A percentile compares a stretch with the other conserved stretches of the same genome.
These are phyloP conservation scores for Macaranga tanarius DNA, from an alignment of 441 rosid species.

Conservation along the genomic window DNA sequence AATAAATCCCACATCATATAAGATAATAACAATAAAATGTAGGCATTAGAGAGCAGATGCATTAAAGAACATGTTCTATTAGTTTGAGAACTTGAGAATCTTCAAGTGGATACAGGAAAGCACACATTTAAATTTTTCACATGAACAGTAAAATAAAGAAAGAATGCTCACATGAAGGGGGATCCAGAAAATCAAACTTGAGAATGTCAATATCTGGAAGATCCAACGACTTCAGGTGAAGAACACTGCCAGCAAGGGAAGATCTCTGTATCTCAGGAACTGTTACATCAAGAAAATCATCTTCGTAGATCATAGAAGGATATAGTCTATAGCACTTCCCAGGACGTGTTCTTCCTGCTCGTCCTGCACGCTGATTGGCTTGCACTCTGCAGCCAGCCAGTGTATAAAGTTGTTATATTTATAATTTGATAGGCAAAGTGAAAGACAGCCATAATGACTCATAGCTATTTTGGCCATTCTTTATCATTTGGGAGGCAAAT, in stretches of 20 bases:
- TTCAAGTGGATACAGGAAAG: conserved; percentile 7
- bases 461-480: not conserved
- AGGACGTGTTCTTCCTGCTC: conserved; percentile 98
- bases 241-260: conserved; percentile 95
- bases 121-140: not conserved
- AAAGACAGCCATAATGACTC: not conserved
- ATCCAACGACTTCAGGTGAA: conserved; percentile 88
- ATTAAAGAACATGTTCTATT: not conserved
- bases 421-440: not conserved
- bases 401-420: conserved; percentile 10
- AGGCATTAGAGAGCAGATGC: conserved; percentile 3
- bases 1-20: conserved; percentile 13
- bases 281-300: conserved; percentile 84
- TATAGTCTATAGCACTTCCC: conserved; percentile 94
- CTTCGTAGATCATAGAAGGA: conserved; percentile 69
- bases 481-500: not conserved
- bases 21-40: not conserved
- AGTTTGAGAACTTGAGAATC: not conserved
- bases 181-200: conserved; percentile 94
- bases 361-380: conserved; percentile 97
- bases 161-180: conserved; percentile 72
- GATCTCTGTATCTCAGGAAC: conserved; percentile 96
- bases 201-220: conserved; percentile 91
- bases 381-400: conserved; percentile 63
- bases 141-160: conserved; percentile 10